Evolutionary conservation across 305 asterid genomes (phyloP).

Genomic region (Solanum hybrid): DNA sequence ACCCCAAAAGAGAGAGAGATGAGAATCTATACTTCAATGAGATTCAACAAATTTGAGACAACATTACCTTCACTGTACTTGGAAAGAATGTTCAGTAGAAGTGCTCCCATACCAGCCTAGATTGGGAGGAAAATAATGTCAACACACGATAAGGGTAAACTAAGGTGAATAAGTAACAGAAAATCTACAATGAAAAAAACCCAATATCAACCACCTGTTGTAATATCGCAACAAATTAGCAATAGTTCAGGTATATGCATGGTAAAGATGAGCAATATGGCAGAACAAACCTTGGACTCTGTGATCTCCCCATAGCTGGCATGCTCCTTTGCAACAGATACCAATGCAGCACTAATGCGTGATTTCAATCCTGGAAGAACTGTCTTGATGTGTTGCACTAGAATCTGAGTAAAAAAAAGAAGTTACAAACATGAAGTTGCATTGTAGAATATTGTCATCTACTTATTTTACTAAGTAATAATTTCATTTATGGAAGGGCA

Average conservation of each 20-base stretch:
- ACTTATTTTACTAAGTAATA: not conserved
- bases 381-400: slow-evolving; percentile 88
- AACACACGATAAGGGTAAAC: not conserved
- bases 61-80: slow-evolving; percentile 74
- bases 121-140: not conserved
- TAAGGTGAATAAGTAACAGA: not conserved
- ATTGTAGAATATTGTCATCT: not conserved
- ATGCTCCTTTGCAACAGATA: slow-evolving; percentile 95
- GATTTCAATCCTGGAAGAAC: slow-evolving; percentile 93
- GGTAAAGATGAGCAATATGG: slow-evolving; percentile 7
- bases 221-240: not conserved
- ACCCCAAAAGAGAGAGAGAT: slow-evolving; percentile 15
- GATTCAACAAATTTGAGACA: slow-evolving; percentile 10
- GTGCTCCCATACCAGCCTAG: slow-evolving; percentile 89
- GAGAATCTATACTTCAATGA: slow-evolving; percentile 3
- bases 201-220: not conserved
- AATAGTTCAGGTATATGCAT: not conserved
- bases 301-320: slow-evolving; percentile 95
- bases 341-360: slow-evolving; percentile 79
- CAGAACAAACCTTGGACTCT: slow-evolving; percentile 71
- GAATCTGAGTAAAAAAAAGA: slow-evolving; percentile 43
- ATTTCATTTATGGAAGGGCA: not conserved
- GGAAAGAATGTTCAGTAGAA: slow-evolving; percentile 68
- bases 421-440: not conserved
- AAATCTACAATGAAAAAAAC: not conserved